Evolutionary conservation across 2,329 filamentous ascomycete genomes (phyloP), one percentile per base, ranked within the genome.

Genomic region (Fusarium aywerte): DNA sequence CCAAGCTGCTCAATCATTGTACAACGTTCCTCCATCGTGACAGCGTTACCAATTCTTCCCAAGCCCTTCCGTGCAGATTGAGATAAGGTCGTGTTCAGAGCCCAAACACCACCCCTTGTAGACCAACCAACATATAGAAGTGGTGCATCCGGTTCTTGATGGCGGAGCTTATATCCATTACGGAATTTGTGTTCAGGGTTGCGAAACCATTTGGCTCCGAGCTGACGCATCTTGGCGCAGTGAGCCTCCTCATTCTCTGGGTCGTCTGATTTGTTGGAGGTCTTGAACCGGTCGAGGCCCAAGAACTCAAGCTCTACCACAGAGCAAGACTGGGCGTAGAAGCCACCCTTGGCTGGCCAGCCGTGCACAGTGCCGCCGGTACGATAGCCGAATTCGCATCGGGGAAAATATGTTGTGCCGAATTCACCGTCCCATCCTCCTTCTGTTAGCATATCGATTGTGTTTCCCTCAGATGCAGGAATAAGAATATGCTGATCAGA

Each of bases 341-440:
- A 51, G 5, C 45, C 53, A 2, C 53, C 53, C 9, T 51, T 56
- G 2, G 53, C 15, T n/a, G 45, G 53, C 45, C 45, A 56, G 7
- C 52, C 52, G 5, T 31, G 13, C 7, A 32, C 40, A 7, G 36
- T 3, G 4, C 51, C 51, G 1, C 50, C 50, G 7, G 10, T 6
- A 2, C 2, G 31, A 13, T n/a, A 7, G 4, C 39, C 31, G 6
- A 53, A 45, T 3, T 35, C 13, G 3, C n/a, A 45, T 36, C 39
- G 39, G 2, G 40, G 51, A 23, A 54, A 54, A 40, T 23, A 31
- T 10, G 40, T 54, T 11, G 23, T 23, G 3, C 40, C 51, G 9
- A 25, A 54, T 12, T 47, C 40, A 31, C 31, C 40, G 11, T 47
- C 11, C 21, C 21, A 53, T 4, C 32, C 51, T 5, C 40, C 51